These are phyloP conservation scores for Naganishia vishniacii DNA, from an alignment of 768 basidiomycete species.

Conservation along the genomic window DNA sequence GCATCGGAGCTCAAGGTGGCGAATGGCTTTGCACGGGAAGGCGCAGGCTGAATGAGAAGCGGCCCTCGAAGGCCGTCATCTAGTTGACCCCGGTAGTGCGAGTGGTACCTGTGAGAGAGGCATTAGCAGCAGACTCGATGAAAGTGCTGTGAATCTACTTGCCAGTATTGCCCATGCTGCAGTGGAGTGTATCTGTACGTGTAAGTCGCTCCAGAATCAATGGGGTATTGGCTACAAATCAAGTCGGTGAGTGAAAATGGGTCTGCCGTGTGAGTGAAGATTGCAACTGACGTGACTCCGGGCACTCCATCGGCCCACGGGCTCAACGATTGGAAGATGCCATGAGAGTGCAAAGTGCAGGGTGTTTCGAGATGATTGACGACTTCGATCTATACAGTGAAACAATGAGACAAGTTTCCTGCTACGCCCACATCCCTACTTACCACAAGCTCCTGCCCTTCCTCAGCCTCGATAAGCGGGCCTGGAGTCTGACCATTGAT, in stretches of 20 bases:
- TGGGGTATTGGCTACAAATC: constrained; percentile 14
- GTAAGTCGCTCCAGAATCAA: constrained; percentile 21
- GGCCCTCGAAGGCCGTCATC: constrained; percentile 26
- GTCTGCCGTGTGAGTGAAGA: background rate
- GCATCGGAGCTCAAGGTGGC: constrained; percentile 10
- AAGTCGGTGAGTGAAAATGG: background rate
- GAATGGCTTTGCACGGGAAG: constrained; percentile 15
- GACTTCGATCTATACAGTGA: constrained; percentile 5
- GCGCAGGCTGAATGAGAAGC: constrained; percentile 20
- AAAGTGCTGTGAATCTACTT: background rate
- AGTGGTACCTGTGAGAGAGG: constrained; percentile 22
- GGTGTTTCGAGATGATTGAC: constrained; percentile 17
- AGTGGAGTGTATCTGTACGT: constrained; percentile 18
- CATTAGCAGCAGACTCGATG: background rate
- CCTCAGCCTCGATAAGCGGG: constrained; percentile 22
- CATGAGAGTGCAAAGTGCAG: constrained; percentile 21
- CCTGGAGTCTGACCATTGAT: constrained; percentile 28
- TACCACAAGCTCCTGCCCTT: constrained; percentile 22
- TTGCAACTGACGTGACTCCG: constrained; percentile 18
- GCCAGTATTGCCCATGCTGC: constrained; percentile 25
- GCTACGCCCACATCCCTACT: background rate
- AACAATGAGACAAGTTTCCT: background rate
- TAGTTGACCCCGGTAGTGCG: constrained; percentile 23
- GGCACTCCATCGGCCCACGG: constrained; percentile 22
- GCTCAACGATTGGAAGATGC: constrained; percentile 18